phyloP scores from a whole-genome alignment of 371 early-diverging fungal genomes.

The Encephalitozoon cuniculi region DNA sequence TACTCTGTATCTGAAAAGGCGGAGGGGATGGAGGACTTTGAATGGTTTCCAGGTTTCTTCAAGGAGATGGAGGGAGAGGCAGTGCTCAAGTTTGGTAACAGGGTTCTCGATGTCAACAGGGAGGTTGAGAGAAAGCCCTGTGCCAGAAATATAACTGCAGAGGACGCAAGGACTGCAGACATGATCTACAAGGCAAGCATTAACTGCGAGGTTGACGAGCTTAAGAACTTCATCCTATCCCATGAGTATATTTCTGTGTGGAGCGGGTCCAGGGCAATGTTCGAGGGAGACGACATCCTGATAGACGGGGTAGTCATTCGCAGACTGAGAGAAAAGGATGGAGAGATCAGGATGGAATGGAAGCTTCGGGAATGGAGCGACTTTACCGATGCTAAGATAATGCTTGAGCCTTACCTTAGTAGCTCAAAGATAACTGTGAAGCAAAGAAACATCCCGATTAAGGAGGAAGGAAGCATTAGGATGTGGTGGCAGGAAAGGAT shows the following conservation, averaged over 20 bases:
- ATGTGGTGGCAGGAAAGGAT: conserved; percentile 35
- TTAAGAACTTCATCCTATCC: conserved; percentile 13
- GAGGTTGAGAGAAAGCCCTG: neutral
- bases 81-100: conserved; percentile 34
- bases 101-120: conserved; percentile 10
- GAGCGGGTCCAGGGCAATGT: neutral
- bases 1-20: neutral
- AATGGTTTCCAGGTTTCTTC: conserved; percentile 45
- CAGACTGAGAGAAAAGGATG: neutral
- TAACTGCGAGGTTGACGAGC: conserved; percentile 4
- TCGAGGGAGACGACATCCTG: neutral
- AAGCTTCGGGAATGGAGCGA: conserved; percentile 37
- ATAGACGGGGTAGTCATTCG: conserved; percentile 9
- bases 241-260: conserved; percentile 18
- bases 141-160: conserved; percentile 6
- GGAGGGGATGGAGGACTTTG: conserved; percentile 17
- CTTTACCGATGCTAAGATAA: conserved; percentile 16
- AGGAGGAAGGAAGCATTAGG: conserved; percentile 1
- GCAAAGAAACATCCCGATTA: conserved; percentile 29
- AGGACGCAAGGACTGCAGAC: neutral
- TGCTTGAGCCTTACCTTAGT: neutral
- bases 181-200: neutral
- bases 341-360: conserved; percentile 17
- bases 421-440: conserved; percentile 21
- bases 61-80: conserved; percentile 42